Percentiles rank a stretch among this genome's conserved stretches.
These are phyloP conservation scores for Pseudogymnoascus sp. DNA, from an alignment of 2,329 filamentous ascomycete species.

Conservation along the genomic window DNA sequence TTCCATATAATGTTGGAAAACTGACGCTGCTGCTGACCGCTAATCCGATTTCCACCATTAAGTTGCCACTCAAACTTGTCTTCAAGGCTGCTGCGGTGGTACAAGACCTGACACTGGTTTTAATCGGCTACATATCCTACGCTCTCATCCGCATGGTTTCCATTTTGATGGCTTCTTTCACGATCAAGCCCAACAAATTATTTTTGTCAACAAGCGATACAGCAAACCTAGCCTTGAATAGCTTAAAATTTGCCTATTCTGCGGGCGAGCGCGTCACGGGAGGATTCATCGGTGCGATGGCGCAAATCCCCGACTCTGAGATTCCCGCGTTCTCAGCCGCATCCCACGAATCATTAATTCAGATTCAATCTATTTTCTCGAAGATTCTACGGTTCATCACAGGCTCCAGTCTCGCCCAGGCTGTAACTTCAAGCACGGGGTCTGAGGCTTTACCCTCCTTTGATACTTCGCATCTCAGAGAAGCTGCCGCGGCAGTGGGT, in stretches of 20 bases:
- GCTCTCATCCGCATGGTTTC: neutral
- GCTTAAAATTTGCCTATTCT: slow-evolving; percentile 20
- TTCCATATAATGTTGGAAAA: slow-evolving; percentile 88
- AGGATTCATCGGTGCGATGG: slow-evolving; percentile 41
- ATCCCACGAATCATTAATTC: slow-evolving; percentile 60
- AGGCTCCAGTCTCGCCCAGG: neutral
- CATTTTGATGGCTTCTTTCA: neutral
- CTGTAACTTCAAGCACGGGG: neutral
- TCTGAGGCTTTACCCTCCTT: neutral
- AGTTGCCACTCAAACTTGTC: slow-evolving; percentile 62
- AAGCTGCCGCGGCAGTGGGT: neutral
- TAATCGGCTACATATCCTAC: slow-evolving; percentile 46
- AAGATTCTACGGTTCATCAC: slow-evolving; percentile 10
- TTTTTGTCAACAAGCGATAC: neutral
- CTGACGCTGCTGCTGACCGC: slow-evolving; percentile 70
- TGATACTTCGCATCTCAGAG: neutral
- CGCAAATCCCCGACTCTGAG: slow-evolving; percentile 41
- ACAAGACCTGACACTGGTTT: slow-evolving; percentile 64
- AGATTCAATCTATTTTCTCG: slow-evolving; percentile 45
- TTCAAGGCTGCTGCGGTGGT: slow-evolving; percentile 69
- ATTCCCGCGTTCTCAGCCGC: slow-evolving; percentile 69
- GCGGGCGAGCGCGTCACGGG: slow-evolving; percentile 35
- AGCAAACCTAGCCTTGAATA: slow-evolving; percentile 11
- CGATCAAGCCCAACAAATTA: slow-evolving; percentile 1
- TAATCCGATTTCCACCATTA: slow-evolving; percentile 62